Base-by-base conservation (phyloP, 495 filamentous ascomycete genomes). In the Viridothelium virens region DNA sequence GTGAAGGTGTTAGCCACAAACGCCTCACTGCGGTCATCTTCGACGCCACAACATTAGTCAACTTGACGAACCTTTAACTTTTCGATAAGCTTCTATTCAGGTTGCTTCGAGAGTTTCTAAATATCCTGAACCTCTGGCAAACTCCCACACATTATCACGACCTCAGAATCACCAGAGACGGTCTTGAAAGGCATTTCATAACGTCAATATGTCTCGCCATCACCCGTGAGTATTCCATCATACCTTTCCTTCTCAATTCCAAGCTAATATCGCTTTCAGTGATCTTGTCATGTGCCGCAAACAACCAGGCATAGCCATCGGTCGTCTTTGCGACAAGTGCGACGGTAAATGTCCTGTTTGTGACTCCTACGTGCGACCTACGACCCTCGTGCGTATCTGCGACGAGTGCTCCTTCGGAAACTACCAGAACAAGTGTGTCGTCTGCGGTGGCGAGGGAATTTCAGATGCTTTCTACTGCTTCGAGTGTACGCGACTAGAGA, bases 201-300 rank as follows among this genome's bases (percentile, higher is more conserved):
- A 25, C 25, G 25, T 25, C 25, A 25, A 25, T 44, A 90, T 90
- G 87, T 90, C 87, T 79, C 87, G 87, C 77, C 87, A 90, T 85
- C 87, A 89, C 78, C 87, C 87, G 86, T 88, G 81, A 83, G 86
- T 81, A 9, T 41, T 38, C 50, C 65, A 6, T 36, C 36, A 1
- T 59, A 9, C 7, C 62, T 41, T 39, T 46, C 64, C 48, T 64
- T 56, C 46, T 36, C 47, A 36, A 53, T 67, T 56, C 70, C 39
- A 56, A 69, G 38, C 71, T 76, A 68, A 77, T 68, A 67, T 53
- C 74, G 78, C 74, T 75, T 76, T 47, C 74, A 91, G 89, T 76
- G 94, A 99, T 82, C 87, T 99, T 68, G 94, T 99, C 70, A 99
- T 99, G 94, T 99, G 94, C 86, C 93, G 95, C 80, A 97, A 97